Conservation (phyloP, 1,139 yeast species). For the Yamadazyma kanchanaburiensis region DNA sequence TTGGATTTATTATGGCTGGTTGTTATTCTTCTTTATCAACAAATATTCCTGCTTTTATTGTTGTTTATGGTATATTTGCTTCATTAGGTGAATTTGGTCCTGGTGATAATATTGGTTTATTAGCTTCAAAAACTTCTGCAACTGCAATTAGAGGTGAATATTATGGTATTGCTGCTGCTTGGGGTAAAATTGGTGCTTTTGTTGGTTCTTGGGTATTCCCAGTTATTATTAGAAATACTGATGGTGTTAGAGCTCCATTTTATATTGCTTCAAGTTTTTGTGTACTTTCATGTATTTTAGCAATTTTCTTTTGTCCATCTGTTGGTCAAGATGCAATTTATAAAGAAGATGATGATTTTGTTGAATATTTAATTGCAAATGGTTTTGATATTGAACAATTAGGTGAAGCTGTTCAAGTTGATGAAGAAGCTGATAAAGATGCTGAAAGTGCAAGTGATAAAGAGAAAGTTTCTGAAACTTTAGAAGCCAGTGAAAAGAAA, state of each 20-base stretch:
- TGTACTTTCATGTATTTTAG: constrained; percentile 64
- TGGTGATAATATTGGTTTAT: constrained; percentile 85
- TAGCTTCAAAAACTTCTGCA: constrained; percentile 84
- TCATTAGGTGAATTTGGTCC: constrained; percentile 93
- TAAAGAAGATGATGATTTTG: constrained; percentile 70
- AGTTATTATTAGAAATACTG: constrained; percentile 48
- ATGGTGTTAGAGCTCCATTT: constrained; percentile 72
- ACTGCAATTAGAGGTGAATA: constrained; percentile 88
- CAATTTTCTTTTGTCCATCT: constrained; percentile 71
- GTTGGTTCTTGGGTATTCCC: constrained; percentile 91
- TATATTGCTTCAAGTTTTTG: constrained; percentile 79
- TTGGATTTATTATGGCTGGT: constrained; percentile 89
- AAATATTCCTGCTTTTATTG: constrained; percentile 75
- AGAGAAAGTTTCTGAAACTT: constrained; percentile 5
- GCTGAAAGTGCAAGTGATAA: constrained; percentile 5
- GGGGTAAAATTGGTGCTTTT: constrained; percentile 90
- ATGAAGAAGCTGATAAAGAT: constrained; percentile 9
- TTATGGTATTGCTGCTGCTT: constrained; percentile 88
- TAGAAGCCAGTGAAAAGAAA: constrained; percentile 2
- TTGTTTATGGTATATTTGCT: constrained; percentile 81
- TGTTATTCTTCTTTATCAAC: constrained; percentile 51
- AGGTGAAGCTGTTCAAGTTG: constrained; percentile 30
- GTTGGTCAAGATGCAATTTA: constrained; percentile 81
- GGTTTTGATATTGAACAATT: constrained; percentile 57
- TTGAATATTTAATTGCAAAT: constrained; percentile 55